Percentiles rank a stretch among this genome's conserved stretches.
Conservation (phyloP, 2,329 filamentous ascomycete genomes). For the Orbilia javanica region DNA sequence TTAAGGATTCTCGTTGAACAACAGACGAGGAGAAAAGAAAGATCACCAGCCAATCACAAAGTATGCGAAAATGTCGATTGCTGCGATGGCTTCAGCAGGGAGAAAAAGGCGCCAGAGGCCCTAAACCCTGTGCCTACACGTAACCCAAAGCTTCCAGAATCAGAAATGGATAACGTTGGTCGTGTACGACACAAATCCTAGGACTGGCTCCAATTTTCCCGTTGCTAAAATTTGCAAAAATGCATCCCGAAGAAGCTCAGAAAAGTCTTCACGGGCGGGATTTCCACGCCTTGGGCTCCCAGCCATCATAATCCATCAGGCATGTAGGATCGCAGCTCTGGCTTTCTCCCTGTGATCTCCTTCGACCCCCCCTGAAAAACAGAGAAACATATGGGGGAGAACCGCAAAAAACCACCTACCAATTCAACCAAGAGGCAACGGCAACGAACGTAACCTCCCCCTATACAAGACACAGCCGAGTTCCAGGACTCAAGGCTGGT, state of each 20-base stretch:
- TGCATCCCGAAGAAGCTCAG: slow-evolving; percentile 30
- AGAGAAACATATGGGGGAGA: slow-evolving; percentile 10
- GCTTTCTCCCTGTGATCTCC: slow-evolving; percentile 15
- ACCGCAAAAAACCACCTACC: slow-evolving; percentile 37
- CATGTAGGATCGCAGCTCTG: slow-evolving; percentile 29
- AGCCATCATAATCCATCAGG: slow-evolving; percentile 22
- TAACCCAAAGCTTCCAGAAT: slow-evolving; percentile 21
- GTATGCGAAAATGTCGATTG: slow-evolving; percentile 47
- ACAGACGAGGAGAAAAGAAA: slow-evolving; percentile 34
- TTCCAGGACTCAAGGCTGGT: slow-evolving; percentile 53
- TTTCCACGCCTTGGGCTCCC: slow-evolving; percentile 29
- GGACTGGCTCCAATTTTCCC: slow-evolving; percentile 28
- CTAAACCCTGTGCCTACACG: slow-evolving; percentile 10
- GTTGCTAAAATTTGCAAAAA: slow-evolving; percentile 35
- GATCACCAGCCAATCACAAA: slow-evolving; percentile 48
- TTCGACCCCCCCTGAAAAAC: slow-evolving; percentile 15
- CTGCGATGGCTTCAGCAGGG: slow-evolving; percentile 28
- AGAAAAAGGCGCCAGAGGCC: slow-evolving; percentile 15
- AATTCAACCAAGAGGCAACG: slow-evolving; percentile 27
- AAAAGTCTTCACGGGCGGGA: slow-evolving; percentile 48
- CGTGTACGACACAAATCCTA: slow-evolving; percentile 56
- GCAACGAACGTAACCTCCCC: slow-evolving; percentile 24
- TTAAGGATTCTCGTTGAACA: slow-evolving; percentile 37
- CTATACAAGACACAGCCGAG: slow-evolving; percentile 38
- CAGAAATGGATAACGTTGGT: slow-evolving; percentile 42